Conservation (phyloP, 2,329 filamentous ascomycete species). For the Venturia asperata region DNA sequence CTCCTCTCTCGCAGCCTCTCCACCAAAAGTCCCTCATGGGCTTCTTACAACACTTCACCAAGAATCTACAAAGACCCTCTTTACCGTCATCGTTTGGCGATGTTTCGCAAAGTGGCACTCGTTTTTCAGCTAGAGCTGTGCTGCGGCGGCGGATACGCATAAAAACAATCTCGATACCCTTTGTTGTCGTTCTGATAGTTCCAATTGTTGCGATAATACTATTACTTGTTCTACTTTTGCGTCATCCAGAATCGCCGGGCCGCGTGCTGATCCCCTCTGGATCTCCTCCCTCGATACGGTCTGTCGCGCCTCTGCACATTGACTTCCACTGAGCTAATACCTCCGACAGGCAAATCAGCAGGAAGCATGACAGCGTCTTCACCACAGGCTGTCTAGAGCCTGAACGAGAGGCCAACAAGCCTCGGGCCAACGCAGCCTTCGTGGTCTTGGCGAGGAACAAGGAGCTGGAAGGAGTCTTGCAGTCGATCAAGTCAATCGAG, state of each 20-base stretch:
- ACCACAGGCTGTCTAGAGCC: constrained; percentile 77
- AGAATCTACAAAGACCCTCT: constrained; percentile 36
- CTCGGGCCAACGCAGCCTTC: constrained; percentile 87
- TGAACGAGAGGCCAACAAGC: constrained; percentile 63
- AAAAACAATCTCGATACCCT: constrained; percentile 80
- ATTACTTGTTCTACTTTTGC: constrained; percentile 81
- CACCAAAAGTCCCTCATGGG: constrained; percentile 32
- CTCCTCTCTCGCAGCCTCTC: constrained; percentile 20
- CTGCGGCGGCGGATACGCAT: constrained; percentile 80
- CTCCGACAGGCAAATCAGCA: constrained; percentile 74
- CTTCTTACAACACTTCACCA: constrained; percentile 37
- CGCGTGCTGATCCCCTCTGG: constrained; percentile 82
- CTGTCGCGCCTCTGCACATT: constrained; percentile 24
- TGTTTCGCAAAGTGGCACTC: constrained; percentile 16
- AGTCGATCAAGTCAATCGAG: constrained; percentile 96
- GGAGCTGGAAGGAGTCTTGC: constrained; percentile 89
- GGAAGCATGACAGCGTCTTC: constrained; percentile 95
- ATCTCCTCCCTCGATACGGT: constrained; percentile 84
- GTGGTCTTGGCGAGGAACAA: constrained; percentile 94
- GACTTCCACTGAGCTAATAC: background rate
- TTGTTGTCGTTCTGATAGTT: constrained; percentile 88
- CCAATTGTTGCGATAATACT: constrained; percentile 85
- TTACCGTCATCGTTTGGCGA: constrained; percentile 17
- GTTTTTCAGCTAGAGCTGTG: constrained; percentile 50
- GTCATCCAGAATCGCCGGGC: constrained; percentile 75